Base-by-base conservation (phyloP, 2,329 filamentous ascomycete species). In the Fusarium kyushuense region DNA sequence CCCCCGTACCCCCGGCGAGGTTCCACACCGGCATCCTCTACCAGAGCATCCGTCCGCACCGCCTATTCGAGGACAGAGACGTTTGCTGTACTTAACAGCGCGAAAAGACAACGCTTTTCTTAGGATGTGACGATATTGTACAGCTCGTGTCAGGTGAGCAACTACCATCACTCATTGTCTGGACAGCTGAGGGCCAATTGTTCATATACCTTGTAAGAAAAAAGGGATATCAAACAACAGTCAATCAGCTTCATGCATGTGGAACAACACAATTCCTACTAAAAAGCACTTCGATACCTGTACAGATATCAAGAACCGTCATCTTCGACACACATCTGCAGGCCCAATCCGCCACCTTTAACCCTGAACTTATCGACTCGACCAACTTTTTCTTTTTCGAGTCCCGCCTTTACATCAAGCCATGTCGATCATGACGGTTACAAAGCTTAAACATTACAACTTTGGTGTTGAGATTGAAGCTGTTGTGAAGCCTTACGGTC, bases 401-500 rank as follows among this genome's bases (percentile, higher is more conserved):
- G 41, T 46, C 42, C 30, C 27, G 30, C 52, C 49, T 36, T 36
- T 47, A 27, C 49, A 32, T 48, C 29, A 61, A 35, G 25, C 21
- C 32, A 42, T 58, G 42, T 58, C 57, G 46, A 55, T 64, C 61
- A 59, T 53, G 45, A 41, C 40, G 35, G 32, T 33, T 21, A 27
- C 55, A 58, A 78, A 76, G 72, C 71, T 74, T 43, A 72, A 71
- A 52, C 75, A 80, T 59, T 80, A 79, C 77, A 80, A 79, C 63
- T 80, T 81, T 54, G 79, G 79, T 53, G 72, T 80, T 56, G 79
- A 80, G 68, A 80, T 80, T 43, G 79, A 80, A 58, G 72, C 77
- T 46, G 74, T 80, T 25, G 78, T 74, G 16, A 78, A 76, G 56
- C 79, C 79, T 11, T 79, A 80, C 54, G 78, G 77, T 41, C 74